Evolutionary conservation across 768 basidiomycete genomes (phyloP), one percentile per base, ranked within the genome.

Genomic region (Phanerochaete sordida): DNA sequence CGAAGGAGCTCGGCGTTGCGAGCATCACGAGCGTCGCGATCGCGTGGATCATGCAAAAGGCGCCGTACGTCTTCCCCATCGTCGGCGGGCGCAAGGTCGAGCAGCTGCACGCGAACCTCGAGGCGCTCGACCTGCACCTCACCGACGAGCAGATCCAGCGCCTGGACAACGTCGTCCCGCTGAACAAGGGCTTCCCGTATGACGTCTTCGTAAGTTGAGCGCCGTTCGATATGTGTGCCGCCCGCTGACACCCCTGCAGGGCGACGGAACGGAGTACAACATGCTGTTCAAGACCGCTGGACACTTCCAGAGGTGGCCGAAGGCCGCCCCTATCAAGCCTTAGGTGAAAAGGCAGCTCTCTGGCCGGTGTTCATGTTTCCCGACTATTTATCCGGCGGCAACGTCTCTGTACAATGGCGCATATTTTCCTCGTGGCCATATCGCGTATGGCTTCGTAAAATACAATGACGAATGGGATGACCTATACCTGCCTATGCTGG

Each of bases 41-140:
- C 56, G 79, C 80, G 12, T 82, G 81, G 57, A 68, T 83, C 15
- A 69, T 84, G 69, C 78, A 81, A 27, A 84, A 82, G 64, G 71
- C 76, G 2, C 76, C 77, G 0, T 80, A 72, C 54, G 78, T 80
- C 0, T 82, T 82, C 68, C 80, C 80, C 1, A 73, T 82, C 60
- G 66, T 82, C 24, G 80, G 81, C 2, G 77, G 79, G 0, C 73
- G 80, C 43, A 84, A 81, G 62, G 68, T 81, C 30, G 80, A 80
- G 61, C 78, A 84, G 33, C 66, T 84, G 8, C 47, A 70, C 49
- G 74, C 74, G 44, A 84, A 83, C 61, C 57, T 83, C 23, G 75
- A 83, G 62, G 80, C 82, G 1, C 65, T 83, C 2, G 71, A 75
- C 13, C 76, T 84, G 33, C 57, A 70, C 0, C 74, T 83, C 28